phyloP scores from a whole-genome alignment of 1,284 basidiomycete genomes.

The Pseudozyma sp. region DNA sequence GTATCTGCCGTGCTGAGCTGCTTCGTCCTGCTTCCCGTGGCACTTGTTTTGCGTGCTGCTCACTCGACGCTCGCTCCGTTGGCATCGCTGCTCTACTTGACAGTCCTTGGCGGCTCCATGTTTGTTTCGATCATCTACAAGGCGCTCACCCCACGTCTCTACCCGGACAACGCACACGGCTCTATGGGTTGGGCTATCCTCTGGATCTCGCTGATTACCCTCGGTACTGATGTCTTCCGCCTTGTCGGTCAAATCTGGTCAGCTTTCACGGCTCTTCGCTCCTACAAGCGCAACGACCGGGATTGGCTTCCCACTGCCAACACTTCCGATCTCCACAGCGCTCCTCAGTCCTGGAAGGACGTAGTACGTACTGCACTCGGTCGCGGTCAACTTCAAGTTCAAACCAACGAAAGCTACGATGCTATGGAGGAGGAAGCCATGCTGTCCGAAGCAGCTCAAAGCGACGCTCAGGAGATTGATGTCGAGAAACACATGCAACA shows the following conservation, averaged over 20 bases:
- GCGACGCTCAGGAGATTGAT: constrained; percentile 31
- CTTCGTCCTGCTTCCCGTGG: constrained; percentile 60
- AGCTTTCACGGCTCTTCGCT: constrained; percentile 11
- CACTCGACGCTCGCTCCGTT: constrained; percentile 57
- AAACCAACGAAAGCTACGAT: constrained; percentile 31
- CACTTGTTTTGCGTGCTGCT: constrained; percentile 58
- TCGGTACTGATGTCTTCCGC: constrained; percentile 51
- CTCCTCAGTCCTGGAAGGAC: constrained; percentile 22
- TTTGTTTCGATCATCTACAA: constrained; percentile 61
- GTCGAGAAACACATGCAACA: constrained; percentile 29
- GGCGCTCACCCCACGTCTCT: constrained; percentile 58
- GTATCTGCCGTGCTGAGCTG: constrained; percentile 54
- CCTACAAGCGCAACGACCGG: constrained; percentile 2
- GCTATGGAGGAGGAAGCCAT: constrained; percentile 42
- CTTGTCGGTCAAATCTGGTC: constrained; percentile 41
- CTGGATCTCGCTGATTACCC: constrained; percentile 54
- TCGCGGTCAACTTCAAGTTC: neutral
- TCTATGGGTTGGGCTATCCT: constrained; percentile 54
- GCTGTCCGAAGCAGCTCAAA: constrained; percentile 34
- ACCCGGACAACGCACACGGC: constrained; percentile 59
- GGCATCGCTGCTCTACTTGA: constrained; percentile 53
- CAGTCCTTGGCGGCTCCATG: constrained; percentile 44
- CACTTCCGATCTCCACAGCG: neutral
- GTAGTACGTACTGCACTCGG: constrained; percentile 30
- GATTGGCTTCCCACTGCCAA: constrained; percentile 17